phyloP scores from a whole-genome alignment of 768 basidiomycete genomes.

The Xerocomus brunneocitrinus region DNA sequence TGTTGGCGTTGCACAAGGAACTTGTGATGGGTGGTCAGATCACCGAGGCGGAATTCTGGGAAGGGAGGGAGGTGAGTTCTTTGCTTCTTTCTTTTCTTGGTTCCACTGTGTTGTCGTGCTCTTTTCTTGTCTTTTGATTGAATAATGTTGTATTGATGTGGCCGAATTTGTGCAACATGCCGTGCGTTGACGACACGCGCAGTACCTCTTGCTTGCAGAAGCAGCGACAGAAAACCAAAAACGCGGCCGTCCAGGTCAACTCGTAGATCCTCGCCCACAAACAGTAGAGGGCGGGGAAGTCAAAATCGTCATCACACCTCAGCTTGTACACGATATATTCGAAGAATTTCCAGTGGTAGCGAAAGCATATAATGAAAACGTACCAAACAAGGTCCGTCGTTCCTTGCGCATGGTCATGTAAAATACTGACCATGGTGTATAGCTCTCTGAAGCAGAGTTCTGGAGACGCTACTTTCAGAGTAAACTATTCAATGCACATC shows the following conservation, averaged over 20 bases:
- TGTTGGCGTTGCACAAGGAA: conserved; percentile 79
- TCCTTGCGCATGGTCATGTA: background rate
- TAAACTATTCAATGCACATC: conserved; percentile 90
- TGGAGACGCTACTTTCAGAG: conserved; percentile 98
- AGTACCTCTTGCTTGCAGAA: conserved; percentile 78
- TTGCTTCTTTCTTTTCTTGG: background rate
- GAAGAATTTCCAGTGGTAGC: conserved; percentile 96
- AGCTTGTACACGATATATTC: conserved; percentile 93
- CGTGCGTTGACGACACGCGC: background rate
- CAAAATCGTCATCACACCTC: conserved; percentile 86
- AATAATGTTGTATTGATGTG: conserved; percentile 9
- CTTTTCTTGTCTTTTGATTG: background rate
- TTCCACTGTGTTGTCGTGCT: background rate
- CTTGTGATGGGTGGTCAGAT: conserved; percentile 84
- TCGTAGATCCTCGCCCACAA: conserved; percentile 86
- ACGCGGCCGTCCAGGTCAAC: conserved; percentile 78
- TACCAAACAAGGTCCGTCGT: conserved; percentile 67
- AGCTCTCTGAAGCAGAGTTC: conserved; percentile 90
- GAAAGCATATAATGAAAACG: conserved; percentile 88
- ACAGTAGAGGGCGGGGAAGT: conserved; percentile 80
- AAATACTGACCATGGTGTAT: conserved; percentile 7
- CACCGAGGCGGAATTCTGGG: conserved; percentile 95
- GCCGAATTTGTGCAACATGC: background rate
- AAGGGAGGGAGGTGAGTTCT: conserved; percentile 75
- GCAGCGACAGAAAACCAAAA: conserved; percentile 67